Conservation (phyloP, 2,329 filamentous ascomycete genomes). For the Fusarium haematococcum region DNA sequence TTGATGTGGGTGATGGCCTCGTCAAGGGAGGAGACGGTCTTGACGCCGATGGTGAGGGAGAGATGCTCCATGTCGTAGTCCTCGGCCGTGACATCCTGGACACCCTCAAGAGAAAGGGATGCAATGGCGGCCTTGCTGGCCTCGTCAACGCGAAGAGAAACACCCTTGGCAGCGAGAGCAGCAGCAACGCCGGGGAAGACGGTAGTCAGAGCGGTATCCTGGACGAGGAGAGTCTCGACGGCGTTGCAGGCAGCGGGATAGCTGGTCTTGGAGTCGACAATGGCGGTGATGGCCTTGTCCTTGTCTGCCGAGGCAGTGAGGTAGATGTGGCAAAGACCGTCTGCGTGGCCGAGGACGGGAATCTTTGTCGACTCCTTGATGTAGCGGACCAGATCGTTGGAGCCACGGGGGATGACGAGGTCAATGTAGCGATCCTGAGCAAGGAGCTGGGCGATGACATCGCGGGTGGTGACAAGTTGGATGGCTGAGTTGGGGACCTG, state of each 20-base stretch:
- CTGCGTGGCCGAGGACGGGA: slow-evolving; percentile 94
- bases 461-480: slow-evolving; percentile 93
- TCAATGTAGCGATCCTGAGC: slow-evolving; percentile 89
- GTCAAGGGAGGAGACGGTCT: slow-evolving; percentile 76
- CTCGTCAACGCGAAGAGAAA: slow-evolving; percentile 84
- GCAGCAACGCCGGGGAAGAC: slow-evolving; percentile 79
- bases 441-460: slow-evolving; percentile 89
- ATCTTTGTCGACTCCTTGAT: slow-evolving; percentile 94
- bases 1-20: slow-evolving; percentile 92
- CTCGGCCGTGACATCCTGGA: slow-evolving; percentile 74
- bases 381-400: slow-evolving; percentile 89
- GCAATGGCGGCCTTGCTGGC: slow-evolving; percentile 73
- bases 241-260: slow-evolving; percentile 97
- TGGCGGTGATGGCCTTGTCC: slow-evolving; percentile 77
- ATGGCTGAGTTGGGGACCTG: slow-evolving; percentile 87
- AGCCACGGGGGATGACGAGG: slow-evolving; percentile 92
- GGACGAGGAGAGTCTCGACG: slow-evolving; percentile 90
- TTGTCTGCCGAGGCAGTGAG: slow-evolving; percentile 82
- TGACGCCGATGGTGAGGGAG: slow-evolving; percentile 84
- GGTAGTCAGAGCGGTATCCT: slow-evolving; percentile 75
- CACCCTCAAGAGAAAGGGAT: slow-evolving; percentile 54
- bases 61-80: slow-evolving; percentile 95
- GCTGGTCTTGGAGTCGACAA: slow-evolving; percentile 92
- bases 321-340: slow-evolving; percentile 91
- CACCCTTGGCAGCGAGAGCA: slow-evolving; percentile 80